Evolutionary conservation across 257 asterid genomes (phyloP), one percentile per base, ranked within the genome.

Genomic region (Eucommia ulmoides): DNA sequence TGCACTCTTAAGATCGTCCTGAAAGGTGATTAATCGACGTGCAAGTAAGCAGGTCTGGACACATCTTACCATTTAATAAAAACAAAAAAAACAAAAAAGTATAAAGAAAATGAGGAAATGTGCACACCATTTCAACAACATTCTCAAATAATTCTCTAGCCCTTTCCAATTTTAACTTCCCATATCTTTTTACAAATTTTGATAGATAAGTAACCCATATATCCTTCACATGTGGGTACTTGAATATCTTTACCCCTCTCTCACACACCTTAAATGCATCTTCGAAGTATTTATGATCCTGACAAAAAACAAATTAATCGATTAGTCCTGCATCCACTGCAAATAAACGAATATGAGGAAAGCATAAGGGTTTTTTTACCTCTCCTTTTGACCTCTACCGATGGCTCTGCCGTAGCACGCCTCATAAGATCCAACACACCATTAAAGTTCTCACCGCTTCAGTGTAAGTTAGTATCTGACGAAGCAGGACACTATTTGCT

Each of bases 331-430:
- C n/a, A n/a, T n/a, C n/a, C n/a, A 64, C 20, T 68, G 7, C 7
- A 29, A 12, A 29, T 5, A 29, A 12, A 29, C 7, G 38, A 12
- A 51, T 26, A 48, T 24, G 7, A 53, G 38, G 50, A 52, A n/a
- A n/a, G n/a, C n/a, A n/a, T n/a, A n/a, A n/a, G n/a, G n/a, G n/a
- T n/a, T n/a, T n/a, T n/a, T 21, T 47, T 77, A 91, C 99, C 99
- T 86, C 96, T 86, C 74, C 89, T 75, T 79, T 81, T 91, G 65
- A 91, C 96, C 76, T 91, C 96, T 25, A 65, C 80, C 3, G 99
- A 83, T 47, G 99, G 99, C 72, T 83, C 99, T 48, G 95, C 95
- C 52, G 99, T 91, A 65, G 96, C 96, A 54, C 99, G 92, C 21
- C 83, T 78, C 95, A 91, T 86, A 67, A 91, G 59, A 26, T 83